These are phyloP conservation scores for Mortierella sp. DNA, from an alignment of 371 early-diverging fungal genomes.

Conservation along the genomic window DNA sequence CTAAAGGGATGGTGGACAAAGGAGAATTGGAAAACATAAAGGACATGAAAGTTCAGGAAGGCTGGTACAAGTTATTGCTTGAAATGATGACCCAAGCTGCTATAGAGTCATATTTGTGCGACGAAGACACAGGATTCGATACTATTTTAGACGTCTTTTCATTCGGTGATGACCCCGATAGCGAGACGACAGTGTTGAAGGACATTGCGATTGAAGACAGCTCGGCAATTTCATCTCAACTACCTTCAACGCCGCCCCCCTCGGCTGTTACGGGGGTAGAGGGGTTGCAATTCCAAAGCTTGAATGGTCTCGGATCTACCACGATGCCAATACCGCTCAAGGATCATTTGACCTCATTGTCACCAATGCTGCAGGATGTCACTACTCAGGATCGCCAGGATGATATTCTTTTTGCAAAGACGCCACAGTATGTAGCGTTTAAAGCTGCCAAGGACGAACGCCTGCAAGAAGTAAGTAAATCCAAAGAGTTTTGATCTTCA, in stretches of 20 bases:
- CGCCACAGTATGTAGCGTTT: conserved; percentile 35
- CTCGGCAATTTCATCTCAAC: neutral
- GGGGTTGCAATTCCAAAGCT: conserved; percentile 36
- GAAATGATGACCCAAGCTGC: conserved; percentile 73
- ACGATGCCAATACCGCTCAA: conserved; percentile 9
- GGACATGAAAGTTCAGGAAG: conserved; percentile 61
- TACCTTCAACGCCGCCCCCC: neutral
- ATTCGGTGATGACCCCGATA: conserved; percentile 70
- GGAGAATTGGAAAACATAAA: conserved; percentile 23
- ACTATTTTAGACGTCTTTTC: conserved; percentile 72
- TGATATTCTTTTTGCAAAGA: conserved; percentile 53
- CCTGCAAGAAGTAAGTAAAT: conserved; percentile 49
- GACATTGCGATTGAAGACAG: conserved; percentile 8
- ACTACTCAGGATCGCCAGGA: conserved; percentile 56
- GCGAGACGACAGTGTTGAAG: conserved; percentile 2
- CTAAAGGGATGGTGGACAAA: conserved; percentile 33
- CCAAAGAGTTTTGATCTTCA: neutral
- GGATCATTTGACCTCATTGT: neutral
- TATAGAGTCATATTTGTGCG: conserved; percentile 72
- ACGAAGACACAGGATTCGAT: conserved; percentile 66
- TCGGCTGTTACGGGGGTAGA: conserved; percentile 16
- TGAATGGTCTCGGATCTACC: conserved; percentile 20
- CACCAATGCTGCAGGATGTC: conserved; percentile 30
- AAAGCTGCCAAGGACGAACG: conserved; percentile 42
- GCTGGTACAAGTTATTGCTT: conserved; percentile 70